These are phyloP conservation scores for Xylaria scruposa DNA, from an alignment of 495 filamentous ascomycete genomes.

Conservation along the genomic window DNA sequence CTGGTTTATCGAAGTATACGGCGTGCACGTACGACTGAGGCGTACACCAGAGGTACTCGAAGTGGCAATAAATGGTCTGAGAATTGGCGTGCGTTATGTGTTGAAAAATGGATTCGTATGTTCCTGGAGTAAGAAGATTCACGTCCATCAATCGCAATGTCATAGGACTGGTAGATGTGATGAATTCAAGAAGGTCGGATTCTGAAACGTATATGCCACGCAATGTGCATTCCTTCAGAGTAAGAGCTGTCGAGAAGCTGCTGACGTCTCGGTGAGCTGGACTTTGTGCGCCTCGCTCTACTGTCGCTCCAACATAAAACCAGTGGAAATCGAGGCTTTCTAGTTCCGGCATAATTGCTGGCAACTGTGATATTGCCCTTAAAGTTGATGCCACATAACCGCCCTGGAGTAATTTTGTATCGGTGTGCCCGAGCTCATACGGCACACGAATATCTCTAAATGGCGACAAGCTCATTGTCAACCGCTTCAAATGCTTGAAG, in stretches of 20 bases:
- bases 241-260: neutral
- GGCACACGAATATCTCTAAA: neutral
- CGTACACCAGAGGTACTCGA: neutral
- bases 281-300: neutral
- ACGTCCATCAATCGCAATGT: neutral
- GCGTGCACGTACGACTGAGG: too few relatives aligned
- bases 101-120: neutral
- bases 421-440: too few relatives aligned
- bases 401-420: neutral
- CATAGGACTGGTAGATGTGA: neutral
- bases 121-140: neutral
- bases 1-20: neutral
- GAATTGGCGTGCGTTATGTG: neutral
- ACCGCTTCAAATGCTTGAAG: neutral
- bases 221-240: neutral
- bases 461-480: neutral
- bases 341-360: neutral
- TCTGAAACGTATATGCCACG: neutral
- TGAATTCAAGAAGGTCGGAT: neutral
- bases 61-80: neutral
- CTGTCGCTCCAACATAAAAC: neutral
- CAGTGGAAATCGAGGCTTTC: slow-evolving; percentile 2
- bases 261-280: neutral
- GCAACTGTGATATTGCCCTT: neutral
- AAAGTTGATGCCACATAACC: neutral